Base-by-base conservation (phyloP, 2,329 filamentous ascomycete genomes). In the Aspergillus spinulosporus region DNA sequence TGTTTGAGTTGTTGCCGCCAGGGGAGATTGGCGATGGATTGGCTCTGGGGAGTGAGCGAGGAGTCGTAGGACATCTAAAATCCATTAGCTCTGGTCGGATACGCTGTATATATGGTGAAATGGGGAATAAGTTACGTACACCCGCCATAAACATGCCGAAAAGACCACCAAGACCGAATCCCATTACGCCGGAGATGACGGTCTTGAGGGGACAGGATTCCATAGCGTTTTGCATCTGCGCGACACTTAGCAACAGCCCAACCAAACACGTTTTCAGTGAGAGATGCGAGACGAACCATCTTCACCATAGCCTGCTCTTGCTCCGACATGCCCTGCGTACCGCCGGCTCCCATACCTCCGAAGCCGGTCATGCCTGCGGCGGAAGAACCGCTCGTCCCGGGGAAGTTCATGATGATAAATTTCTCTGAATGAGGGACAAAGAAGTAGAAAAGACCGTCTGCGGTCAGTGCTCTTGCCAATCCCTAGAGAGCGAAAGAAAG, bases 101-200 rank as follows among this genome's bases (percentile, higher is more conserved):
- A 21, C 21, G 21, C 21, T 21, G 21, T 32, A 21, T 31, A 12
- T 26, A 9, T 3, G 29, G 29, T 5, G 12, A 28, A 28, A 43
- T 31, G n/a, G 26, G 51, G 21, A 31, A 40, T 34, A 48, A 40
- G 28, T 39, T 15, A 80, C 88, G 62, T 86, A 96, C 91, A 69
- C 90, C 94, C 58, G 92, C 91, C 93, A 97, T 99, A 80, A 99
- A 99, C 68, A 97, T 83, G 65, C 94, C 94, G 66, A 99, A 99
- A 43, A 95, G 80, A 68, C 92, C 94, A 61, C 94, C 94, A 63
- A 99, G 87, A 37, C 88, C 94, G 68, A 97, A 97, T 12, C 94
- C 94, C 85, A 95, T 95, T 26, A 88, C 90, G 56, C 93, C 94
- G 0, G 92, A 89, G 76, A 99, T 88, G 65, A 85, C 87, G 15